Conservation (phyloP, 305 asterid species). For the Lippia alba region DNA sequence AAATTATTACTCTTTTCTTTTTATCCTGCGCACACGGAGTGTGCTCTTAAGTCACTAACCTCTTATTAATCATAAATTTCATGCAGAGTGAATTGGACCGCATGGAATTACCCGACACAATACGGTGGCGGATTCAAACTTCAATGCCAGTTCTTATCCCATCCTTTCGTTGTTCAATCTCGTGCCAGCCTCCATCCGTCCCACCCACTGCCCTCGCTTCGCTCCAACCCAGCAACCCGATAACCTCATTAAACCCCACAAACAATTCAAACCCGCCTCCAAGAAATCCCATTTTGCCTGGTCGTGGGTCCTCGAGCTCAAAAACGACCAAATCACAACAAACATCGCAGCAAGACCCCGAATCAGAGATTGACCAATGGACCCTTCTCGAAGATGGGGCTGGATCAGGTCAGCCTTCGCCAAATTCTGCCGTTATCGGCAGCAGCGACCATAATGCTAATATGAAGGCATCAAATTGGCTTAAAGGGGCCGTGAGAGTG, state of each 20-base stretch:
- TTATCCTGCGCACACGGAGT: too few species aligned
- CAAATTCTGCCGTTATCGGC: constrained; percentile 51
- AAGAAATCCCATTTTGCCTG: constrained; percentile 55
- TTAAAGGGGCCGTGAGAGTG: constrained; percentile 85
- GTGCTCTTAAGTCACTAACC: neutral
- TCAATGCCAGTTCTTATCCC: constrained; percentile 83
- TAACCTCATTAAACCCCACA: constrained; percentile 47
- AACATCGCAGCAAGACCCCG: constrained; percentile 55
- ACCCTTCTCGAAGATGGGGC: constrained; percentile 95
- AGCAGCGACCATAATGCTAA: constrained; percentile 63
- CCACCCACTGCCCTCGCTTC: constrained; percentile 63
- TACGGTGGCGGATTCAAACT: constrained; percentile 90
- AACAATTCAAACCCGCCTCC: constrained; percentile 52
- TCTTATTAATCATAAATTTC: constrained; percentile 16
- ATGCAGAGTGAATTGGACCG: constrained; percentile 87
- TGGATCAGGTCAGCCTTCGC: constrained; percentile 67
- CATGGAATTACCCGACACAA: constrained; percentile 82
- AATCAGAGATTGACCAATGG: constrained; percentile 78
- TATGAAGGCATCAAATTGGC: constrained; percentile 77
- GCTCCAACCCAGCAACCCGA: constrained; percentile 72
- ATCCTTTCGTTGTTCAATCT: constrained; percentile 52
- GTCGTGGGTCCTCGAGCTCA: constrained; percentile 53
- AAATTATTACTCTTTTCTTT: too few species aligned
- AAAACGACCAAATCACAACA: constrained; percentile 58
- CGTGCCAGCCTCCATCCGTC: constrained; percentile 85